Conservation (phyloP, 2,329 filamentous ascomycete genomes). For the Celoporthe dispersa region DNA sequence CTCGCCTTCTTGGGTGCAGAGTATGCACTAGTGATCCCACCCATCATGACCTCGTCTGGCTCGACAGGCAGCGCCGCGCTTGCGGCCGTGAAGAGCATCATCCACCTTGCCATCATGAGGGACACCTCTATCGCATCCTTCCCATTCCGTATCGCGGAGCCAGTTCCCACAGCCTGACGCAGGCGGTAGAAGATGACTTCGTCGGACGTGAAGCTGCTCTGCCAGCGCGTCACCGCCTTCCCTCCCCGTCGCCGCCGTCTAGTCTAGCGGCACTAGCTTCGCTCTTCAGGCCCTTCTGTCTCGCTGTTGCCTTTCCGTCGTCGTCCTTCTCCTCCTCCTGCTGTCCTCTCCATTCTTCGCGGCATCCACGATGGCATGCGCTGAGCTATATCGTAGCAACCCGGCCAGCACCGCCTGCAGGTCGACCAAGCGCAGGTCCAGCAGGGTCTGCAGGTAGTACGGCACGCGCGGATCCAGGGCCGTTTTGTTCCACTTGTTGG, state of each 20-base stretch:
- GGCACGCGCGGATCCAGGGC: constrained; percentile 63
- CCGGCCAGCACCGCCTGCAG: constrained; percentile 58
- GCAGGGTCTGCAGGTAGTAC: constrained; percentile 62
- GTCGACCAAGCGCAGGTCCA: constrained; percentile 56
- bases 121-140: constrained; percentile 56
- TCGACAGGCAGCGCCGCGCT: constrained; percentile 49
- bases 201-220: constrained; percentile 67
- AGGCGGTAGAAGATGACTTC: constrained; percentile 94
- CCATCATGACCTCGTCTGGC: constrained; percentile 47
- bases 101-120: constrained; percentile 59
- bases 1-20: constrained; percentile 45
- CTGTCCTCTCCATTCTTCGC: constrained; percentile 36
- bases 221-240: constrained; percentile 49
- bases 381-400: constrained; percentile 61
- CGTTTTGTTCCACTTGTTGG: constrained; percentile 51
- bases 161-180: constrained; percentile 77
- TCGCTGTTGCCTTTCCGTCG: constrained; percentile 11
- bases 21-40: constrained; percentile 41
- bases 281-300: constrained; percentile 23
- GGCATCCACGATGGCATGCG: constrained; percentile 41
- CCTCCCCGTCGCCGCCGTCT: constrained; percentile 23
- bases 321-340: not conserved
- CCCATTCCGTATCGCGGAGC: constrained; percentile 49
- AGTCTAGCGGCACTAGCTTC: not conserved
- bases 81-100: constrained; percentile 59